phyloP scores from a whole-genome alignment of 306 rosid species.

The Rosa chinensis region DNA sequence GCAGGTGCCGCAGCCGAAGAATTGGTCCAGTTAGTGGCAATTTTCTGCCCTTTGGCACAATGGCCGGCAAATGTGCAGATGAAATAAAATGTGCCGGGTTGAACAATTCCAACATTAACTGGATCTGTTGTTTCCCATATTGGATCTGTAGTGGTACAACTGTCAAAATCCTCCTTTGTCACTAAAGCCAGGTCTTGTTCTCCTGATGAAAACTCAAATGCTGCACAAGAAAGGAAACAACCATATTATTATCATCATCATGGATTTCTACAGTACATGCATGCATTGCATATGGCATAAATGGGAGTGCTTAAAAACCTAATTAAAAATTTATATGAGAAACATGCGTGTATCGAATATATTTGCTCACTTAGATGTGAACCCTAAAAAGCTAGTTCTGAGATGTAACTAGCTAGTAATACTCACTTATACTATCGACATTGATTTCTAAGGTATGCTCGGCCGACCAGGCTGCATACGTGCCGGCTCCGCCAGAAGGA shows the following conservation, averaged over 20 bases:
- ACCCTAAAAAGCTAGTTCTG: neutral
- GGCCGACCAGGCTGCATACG: conserved; percentile 44
- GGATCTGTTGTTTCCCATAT: neutral
- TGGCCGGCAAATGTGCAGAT: conserved; percentile 38
- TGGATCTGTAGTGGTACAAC: neutral
- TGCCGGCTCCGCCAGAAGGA: conserved; percentile 32
- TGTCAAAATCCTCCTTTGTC: neutral
- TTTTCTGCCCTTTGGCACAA: conserved; percentile 52
- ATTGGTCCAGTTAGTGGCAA: conserved; percentile 28
- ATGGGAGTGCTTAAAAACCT: neutral
- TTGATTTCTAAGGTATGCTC: conserved; percentile 23
- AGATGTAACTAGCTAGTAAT: neutral
- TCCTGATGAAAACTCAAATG: neutral
- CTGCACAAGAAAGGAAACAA: conserved; percentile 14
- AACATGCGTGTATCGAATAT: neutral
- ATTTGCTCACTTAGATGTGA: neutral
- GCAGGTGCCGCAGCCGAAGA: conserved; percentile 10
- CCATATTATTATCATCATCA: neutral
- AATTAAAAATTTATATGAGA: too few relatives aligned
- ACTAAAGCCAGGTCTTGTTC: conserved; percentile 18
- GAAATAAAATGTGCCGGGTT: conserved; percentile 27
- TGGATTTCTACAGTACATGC: neutral
- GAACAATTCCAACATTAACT: conserved; percentile 4
- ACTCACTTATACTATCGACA: conserved; percentile 5
- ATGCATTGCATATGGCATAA: neutral